Conservation (phyloP, 1,284 basidiomycete genomes). For the Cryptococcus depauperatus region DNA sequence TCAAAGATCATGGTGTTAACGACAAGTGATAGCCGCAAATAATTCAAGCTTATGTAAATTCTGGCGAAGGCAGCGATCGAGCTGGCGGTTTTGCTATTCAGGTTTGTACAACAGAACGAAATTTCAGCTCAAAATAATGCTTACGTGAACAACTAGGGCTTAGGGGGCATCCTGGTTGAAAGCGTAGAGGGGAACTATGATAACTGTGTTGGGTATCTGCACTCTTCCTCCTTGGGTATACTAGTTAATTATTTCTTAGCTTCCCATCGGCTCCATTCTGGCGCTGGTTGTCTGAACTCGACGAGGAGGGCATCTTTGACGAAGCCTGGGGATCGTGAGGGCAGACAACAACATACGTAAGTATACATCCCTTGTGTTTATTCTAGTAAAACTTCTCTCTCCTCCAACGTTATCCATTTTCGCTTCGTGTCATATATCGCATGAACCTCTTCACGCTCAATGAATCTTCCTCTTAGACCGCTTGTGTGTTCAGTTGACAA, state of each 20-base stretch:
- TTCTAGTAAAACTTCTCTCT: conserved; percentile 24
- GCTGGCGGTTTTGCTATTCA: conserved; percentile 95
- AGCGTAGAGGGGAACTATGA: conserved; percentile 86
- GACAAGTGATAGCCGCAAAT: conserved; percentile 41
- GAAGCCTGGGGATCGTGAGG: conserved; percentile 26
- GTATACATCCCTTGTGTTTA: not conserved
- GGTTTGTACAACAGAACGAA: conserved; percentile 44
- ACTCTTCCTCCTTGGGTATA: not conserved
- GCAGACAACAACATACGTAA: not conserved
- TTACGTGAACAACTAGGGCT: conserved; percentile 52
- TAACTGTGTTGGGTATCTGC: conserved; percentile 67
- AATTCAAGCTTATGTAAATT: conserved; percentile 77
- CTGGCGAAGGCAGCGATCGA: conserved; percentile 78
- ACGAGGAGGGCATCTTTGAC: conserved; percentile 39
- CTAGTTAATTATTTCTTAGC: conserved; percentile 7
- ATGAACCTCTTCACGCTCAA: conserved; percentile 67
- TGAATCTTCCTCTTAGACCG: conserved; percentile 47
- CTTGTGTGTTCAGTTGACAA: not conserved
- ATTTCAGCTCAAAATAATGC: not conserved
- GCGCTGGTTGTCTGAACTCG: conserved; percentile 42
- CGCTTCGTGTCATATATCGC: conserved; percentile 55
- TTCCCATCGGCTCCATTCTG: conserved; percentile 43
- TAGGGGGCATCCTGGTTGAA: conserved; percentile 69
- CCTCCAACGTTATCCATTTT: conserved; percentile 34
- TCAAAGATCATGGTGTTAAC: not conserved